phyloP scores from a whole-genome alignment of 1,139 yeast genomes.

The Zygosaccharomyces pseudobailii region DNA sequence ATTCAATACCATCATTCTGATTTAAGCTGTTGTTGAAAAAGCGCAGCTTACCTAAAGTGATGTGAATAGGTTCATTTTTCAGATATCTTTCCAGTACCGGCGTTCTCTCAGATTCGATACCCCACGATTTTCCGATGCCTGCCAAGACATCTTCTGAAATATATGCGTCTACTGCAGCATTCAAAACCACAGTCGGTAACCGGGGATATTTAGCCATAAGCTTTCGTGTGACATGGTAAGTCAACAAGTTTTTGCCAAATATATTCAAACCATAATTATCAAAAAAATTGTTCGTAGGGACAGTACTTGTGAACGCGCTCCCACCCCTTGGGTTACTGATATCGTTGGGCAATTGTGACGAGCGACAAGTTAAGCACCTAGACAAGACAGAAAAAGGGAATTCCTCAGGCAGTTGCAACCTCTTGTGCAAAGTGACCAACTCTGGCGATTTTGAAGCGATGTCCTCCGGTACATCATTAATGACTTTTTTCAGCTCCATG shows the following conservation, averaged over 20 bases:
- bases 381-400: conserved; percentile 69
- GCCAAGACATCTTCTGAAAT: conserved; percentile 61
- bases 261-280: conserved; percentile 77
- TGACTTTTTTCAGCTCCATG: conserved; percentile 17
- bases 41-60: conserved; percentile 62
- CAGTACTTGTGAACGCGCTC: conserved; percentile 21
- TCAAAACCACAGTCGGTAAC: conserved; percentile 73
- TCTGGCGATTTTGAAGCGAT: conserved; percentile 59
- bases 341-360: conserved; percentile 34
- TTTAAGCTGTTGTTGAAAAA: conserved; percentile 35
- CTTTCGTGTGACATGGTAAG: conserved; percentile 71
- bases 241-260: conserved; percentile 73
- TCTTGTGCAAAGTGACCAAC: conserved; percentile 71
- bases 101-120: conserved; percentile 70
- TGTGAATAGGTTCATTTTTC: conserved; percentile 61
- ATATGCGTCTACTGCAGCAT: conserved; percentile 68
- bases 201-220: conserved; percentile 79
- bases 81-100: conserved; percentile 64
- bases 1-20: conserved; percentile 30
- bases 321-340: conserved; percentile 14
- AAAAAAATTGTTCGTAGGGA: conserved; percentile 45
- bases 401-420: conserved; percentile 56
- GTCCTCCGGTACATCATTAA: conserved; percentile 38
- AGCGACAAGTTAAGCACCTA: conserved; percentile 62
- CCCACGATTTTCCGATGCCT: conserved; percentile 74